These are phyloP conservation scores for Amanita rimosa DNA, from an alignment of 768 basidiomycete genomes.

Conservation along the genomic window DNA sequence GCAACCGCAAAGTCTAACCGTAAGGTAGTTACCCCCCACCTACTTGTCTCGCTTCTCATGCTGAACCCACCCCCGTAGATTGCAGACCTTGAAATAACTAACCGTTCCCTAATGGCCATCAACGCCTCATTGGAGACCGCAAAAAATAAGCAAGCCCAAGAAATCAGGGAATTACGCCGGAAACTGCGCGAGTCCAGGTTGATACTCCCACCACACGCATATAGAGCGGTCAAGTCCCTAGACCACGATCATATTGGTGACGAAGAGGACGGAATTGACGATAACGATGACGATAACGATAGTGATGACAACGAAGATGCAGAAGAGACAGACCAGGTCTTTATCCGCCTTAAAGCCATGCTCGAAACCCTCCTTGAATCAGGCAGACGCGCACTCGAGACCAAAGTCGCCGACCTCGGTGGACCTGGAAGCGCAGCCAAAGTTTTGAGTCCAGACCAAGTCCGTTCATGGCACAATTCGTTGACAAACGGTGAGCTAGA, in stretches of 20 bases:
- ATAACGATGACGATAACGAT: slow-evolving; percentile 27
- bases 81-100: slow-evolving; percentile 86
- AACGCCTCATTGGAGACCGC: slow-evolving; percentile 73
- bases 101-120: slow-evolving; percentile 75
- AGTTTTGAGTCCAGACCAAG: slow-evolving; percentile 65
- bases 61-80: slow-evolving; percentile 42
- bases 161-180: slow-evolving; percentile 76
- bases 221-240: slow-evolving; percentile 40
- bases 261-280: slow-evolving; percentile 36
- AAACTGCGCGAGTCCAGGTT: slow-evolving; percentile 76
- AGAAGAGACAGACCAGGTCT: slow-evolving; percentile 40
- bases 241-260: slow-evolving; percentile 29
- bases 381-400: slow-evolving; percentile 53
- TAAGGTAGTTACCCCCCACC: slow-evolving; percentile 45
- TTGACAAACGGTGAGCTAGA: background rate
- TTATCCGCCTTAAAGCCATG: slow-evolving; percentile 50
- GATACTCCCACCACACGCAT: slow-evolving; percentile 59
- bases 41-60: background rate
- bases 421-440: slow-evolving; percentile 39
- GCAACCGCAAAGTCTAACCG: slow-evolving; percentile 78
- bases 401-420: slow-evolving; percentile 38
- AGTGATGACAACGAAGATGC: slow-evolving; percentile 24
- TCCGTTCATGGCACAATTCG: slow-evolving; percentile 41
- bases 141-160: slow-evolving; percentile 71
- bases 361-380: slow-evolving; percentile 50